A percentile compares a stretch with the other conserved stretches of the same genome.
Evolutionary conservation across 148 eudicot genomes (phyloP).

Genomic region (Cornus suecica): DNA sequence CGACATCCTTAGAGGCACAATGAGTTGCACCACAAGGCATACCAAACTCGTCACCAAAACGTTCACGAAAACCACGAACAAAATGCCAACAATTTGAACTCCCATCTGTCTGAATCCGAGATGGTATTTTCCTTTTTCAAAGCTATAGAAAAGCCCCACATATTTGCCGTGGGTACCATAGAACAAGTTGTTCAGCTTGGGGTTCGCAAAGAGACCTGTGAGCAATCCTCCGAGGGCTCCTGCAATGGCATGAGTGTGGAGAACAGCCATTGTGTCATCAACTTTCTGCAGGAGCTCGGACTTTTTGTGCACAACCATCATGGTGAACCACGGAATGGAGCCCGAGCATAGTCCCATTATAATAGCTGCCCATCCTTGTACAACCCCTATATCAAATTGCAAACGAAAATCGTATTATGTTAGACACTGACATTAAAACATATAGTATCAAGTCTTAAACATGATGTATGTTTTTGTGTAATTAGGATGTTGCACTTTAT

Average conservation of each 20-base stretch:
- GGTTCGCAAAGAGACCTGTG: slow-evolving; percentile 28
- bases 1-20: slow-evolving; percentile 25
- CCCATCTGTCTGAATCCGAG: slow-evolving; percentile 13
- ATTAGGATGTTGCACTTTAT: too few species aligned
- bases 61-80: slow-evolving; percentile 10
- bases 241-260: slow-evolving; percentile 37
- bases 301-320: slow-evolving; percentile 39
- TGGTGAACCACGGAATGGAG: slow-evolving; percentile 31
- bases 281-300: slow-evolving; percentile 29
- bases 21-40: slow-evolving; percentile 13
- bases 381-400: slow-evolving; percentile 21
- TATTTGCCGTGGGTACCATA: slow-evolving; percentile 1
- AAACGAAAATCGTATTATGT: neutral
- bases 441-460: too few species aligned
- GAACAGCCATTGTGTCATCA: slow-evolving; percentile 37
- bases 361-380: slow-evolving; percentile 37
- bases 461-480: too few species aligned
- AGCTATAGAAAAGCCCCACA: slow-evolving; percentile 17
- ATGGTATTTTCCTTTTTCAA: neutral
- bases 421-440: too few species aligned
- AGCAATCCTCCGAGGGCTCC: slow-evolving; percentile 34
- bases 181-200: slow-evolving; percentile 16
- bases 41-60: slow-evolving; percentile 15
- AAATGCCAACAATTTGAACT: slow-evolving; percentile 15
- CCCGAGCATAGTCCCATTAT: slow-evolving; percentile 35